Conservation (phyloP, 441 rosid genomes). For the Kokia cookei region DNA sequence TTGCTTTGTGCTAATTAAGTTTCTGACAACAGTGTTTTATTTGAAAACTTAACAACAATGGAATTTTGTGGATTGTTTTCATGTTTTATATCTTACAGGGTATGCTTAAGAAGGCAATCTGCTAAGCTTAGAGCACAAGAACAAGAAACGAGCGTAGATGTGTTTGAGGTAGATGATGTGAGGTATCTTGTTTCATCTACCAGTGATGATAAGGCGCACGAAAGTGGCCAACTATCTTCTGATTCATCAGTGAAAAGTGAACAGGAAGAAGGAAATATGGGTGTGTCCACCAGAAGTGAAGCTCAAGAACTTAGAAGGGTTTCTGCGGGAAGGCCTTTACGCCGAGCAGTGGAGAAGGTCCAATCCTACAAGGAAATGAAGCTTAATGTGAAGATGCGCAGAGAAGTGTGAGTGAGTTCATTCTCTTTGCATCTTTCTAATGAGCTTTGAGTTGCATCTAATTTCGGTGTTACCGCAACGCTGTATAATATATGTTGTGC, state of each 20-base stretch:
- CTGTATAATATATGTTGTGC: neutral
- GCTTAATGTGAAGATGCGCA: conserved; percentile 49
- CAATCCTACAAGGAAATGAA: conserved; percentile 48
- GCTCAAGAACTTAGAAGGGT: conserved; percentile 20
- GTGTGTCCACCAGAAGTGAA: conserved; percentile 6
- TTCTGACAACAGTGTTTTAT: neutral
- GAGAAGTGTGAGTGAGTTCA: conserved; percentile 21
- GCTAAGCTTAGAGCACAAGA: conserved; percentile 17
- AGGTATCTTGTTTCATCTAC: conserved; percentile 19
- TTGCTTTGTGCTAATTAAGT: conserved; percentile 2
- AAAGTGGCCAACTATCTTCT: conserved; percentile 5
- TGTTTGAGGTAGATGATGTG: conserved; percentile 14
- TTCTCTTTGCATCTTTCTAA: neutral
- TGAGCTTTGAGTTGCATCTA: neutral
- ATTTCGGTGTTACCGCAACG: neutral
- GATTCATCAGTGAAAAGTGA: conserved; percentile 16
- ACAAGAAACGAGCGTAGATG: conserved; percentile 18
- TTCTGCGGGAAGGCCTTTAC: conserved; percentile 33
- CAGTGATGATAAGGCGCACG: neutral
- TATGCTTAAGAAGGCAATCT: conserved; percentile 23
- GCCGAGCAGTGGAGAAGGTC: conserved; percentile 39
- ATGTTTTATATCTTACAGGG: conserved; percentile 9
- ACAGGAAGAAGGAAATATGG: conserved; percentile 3
- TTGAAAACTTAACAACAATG: neutral
- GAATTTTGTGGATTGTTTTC: neutral